Evolutionary conservation across 768 basidiomycete genomes (phyloP), one percentile per base, ranked within the genome.

Genomic region (Mycena venus): DNA sequence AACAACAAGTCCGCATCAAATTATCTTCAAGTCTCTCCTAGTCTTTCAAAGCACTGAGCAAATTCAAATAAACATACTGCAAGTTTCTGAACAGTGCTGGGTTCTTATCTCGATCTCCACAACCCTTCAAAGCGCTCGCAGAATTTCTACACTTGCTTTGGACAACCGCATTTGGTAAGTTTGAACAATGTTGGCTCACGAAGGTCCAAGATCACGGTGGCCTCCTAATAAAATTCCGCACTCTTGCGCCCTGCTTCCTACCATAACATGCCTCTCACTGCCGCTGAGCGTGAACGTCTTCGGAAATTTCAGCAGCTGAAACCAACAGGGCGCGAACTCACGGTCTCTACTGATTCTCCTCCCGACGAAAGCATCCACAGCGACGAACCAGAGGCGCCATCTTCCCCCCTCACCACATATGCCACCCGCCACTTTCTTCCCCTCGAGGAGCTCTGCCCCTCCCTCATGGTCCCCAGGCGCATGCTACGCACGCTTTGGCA

Each of bases 331-430:
- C 51, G n/a, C 40, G 38, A 23, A 9, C 66, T 63, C 42, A 9
- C 61, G 9, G 58, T 64, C 19, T 62, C 64, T 34, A 68, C 68
- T 21, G 49, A 68, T 38, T n/a, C n/a, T n/a, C 6, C 60, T 21
- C 29, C 65, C 38, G 70, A 64, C 32, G 68, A 67, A 44, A 77
- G 75, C 61, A 29, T 77, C 53, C 59, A 73, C 56, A 77, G 68
- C 59, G 72, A 73, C 58, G 62, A 68, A 17, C 42, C 72, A 40
- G 72, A 73, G 14, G 42, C 75, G 6, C 59, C 68, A 44, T 58
- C 72, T 19, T 70, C 72, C 11, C 64, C 72, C 29, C 44, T 27
- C 49, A 19, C 17, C 36, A 60, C 23, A 7, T 10, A 38, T 55
- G 31, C 53, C 49, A 8, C 59, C 40, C 53, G 31, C 23, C 23